A percentile compares a stretch with the other conserved stretches of the same genome.
Conservation (phyloP, 192 early-diverging fungal species). For the Entrophospora sp. region DNA sequence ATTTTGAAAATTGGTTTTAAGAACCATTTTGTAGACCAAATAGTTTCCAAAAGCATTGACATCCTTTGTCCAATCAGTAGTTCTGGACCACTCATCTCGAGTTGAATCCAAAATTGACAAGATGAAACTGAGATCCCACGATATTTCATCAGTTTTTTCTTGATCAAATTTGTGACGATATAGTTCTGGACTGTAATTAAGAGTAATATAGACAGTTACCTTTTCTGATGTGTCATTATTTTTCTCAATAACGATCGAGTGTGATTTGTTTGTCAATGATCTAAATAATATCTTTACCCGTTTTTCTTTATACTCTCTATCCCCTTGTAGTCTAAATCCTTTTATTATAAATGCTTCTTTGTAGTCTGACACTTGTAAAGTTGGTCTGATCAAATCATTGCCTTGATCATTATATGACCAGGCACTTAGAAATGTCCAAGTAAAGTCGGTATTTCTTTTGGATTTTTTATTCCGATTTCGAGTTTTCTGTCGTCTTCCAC, state of each 20-base stretch:
- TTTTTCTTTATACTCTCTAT: neutral
- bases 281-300: neutral
- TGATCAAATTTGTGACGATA: neutral
- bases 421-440: too few species aligned
- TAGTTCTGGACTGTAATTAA: too few species aligned
- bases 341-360: neutral
- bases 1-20: neutral
- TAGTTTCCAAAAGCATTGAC: conserved; percentile 4
- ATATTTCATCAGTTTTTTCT: neutral
- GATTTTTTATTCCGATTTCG: too few species aligned
- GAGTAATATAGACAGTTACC: too few species aligned
- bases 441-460: too few species aligned
- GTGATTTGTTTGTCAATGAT: neutral
- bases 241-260: too few species aligned
- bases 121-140: too few species aligned
- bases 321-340: neutral
- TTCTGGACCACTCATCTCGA: neutral
- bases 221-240: too few species aligned
- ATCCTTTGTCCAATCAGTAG: neutral
- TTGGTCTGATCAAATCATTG: too few species aligned
- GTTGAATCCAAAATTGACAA: neutral
- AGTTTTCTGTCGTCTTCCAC: too few species aligned
- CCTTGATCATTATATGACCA: too few species aligned
- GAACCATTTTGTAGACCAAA: neutral
- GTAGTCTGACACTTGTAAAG: too few species aligned